Conservation (phyloP, 352 stramenopile species). For the Phytophthora ramorum region DNA sequence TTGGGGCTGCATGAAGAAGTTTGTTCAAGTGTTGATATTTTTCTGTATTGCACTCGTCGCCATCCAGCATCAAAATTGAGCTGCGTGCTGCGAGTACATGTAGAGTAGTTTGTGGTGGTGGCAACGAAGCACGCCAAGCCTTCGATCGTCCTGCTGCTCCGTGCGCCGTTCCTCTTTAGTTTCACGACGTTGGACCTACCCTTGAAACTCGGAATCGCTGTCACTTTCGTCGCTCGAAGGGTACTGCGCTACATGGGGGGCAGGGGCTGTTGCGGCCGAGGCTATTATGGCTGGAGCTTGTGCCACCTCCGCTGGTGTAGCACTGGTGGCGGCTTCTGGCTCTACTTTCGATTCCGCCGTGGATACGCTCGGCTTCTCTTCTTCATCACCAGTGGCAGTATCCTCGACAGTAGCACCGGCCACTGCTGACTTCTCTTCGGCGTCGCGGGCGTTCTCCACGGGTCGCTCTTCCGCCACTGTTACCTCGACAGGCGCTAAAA, state of each 20-base stretch:
- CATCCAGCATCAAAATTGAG: conserved; percentile 20
- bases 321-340: conserved; percentile 2
- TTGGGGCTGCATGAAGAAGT: background rate
- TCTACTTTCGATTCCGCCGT: conserved; percentile 8
- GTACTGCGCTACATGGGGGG: conserved; percentile 25
- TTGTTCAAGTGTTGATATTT: conserved; percentile 22
- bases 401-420: conserved; percentile 1
- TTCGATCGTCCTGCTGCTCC: conserved; percentile 33
- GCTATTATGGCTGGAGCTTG: background rate
- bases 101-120: background rate
- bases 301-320: conserved; percentile 8
- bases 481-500: conserved; percentile 18
- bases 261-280: conserved; percentile 1
- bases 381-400: conserved; percentile 1
- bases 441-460: conserved; percentile 8
- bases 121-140: conserved; percentile 22
- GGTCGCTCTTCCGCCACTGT: conserved; percentile 7
- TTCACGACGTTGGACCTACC: conserved; percentile 13
- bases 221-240: conserved; percentile 44
- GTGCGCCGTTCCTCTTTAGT: background rate
- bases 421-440: conserved; percentile 16
- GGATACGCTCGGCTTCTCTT: conserved; percentile 9
- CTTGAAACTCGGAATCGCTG: conserved; percentile 38
- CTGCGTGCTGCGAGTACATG: background rate
- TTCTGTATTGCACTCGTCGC: conserved; percentile 6